Base-by-base conservation (phyloP, 805 yeast species). In the Monosporozyma yasuniensis region DNA sequence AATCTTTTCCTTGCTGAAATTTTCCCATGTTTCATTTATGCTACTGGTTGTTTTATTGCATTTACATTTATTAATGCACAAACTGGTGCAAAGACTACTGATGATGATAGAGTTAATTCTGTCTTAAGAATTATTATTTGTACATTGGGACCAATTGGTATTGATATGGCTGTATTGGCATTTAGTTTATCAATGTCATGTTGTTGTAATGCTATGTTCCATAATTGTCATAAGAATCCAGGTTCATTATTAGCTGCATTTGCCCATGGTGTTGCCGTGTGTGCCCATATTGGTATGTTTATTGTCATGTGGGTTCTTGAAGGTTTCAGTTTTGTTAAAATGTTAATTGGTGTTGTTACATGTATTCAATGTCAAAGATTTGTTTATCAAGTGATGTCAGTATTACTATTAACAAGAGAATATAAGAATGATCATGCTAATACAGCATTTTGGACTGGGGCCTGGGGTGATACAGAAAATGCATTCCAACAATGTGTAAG, bases 401-500 rank as follows among this genome's bases (percentile, higher is more conserved):
- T 84, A 47, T 70, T 80, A 57, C 73, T 83, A 70, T 75, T 95
- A 65, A 87, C 97, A 48, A 83, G 99, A 76, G 99, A 93, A 74
- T 89, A 89, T 77, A 88, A 88, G 81, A 87, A 86, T 62, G 97
- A 91, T 72, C 87, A 83, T 65, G 76, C 98, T 32, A 93, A 93
- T 74, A 85, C 95, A 60, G 98, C 99, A 25, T 93, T 95, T 95
- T 93, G 99, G 99, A 87, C 96, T 52, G 99, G 99, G 77, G 89
- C 89, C 72, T 93, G 99, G 99, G 89, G 89, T 69, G 93, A 95
- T 52, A 76, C 87, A 53, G 93, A 32, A 4, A 32, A 32, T 32
- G 35, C 35, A 32, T 32, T 32, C 35, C 35, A 32, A 32, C 35
- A 32, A 32, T 32, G 35, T 32, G 4, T 12, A 12, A 87, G 99